A percentile compares a stretch with the other conserved stretches of the same genome.
Evolutionary conservation across 305 asterid species (phyloP).

Genomic region (Fraxinus nigra): DNA sequence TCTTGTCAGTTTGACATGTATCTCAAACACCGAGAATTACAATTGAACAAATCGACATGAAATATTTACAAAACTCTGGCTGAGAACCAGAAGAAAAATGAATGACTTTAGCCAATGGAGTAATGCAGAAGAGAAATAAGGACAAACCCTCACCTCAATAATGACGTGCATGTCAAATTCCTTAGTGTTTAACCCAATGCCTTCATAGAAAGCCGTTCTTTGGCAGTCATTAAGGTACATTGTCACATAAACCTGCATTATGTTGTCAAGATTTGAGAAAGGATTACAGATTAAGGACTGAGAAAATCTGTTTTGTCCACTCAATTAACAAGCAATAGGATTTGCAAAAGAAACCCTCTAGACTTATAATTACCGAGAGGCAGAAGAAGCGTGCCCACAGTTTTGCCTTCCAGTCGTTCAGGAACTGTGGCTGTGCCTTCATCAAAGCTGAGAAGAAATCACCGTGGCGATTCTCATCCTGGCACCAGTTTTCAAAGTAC

Average conservation of each 20-base stretch:
- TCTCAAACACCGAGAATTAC: not conserved
- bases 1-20: not conserved
- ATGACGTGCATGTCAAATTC: constrained; percentile 97
- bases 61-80: not conserved
- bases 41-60: not conserved
- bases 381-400: constrained; percentile 99
- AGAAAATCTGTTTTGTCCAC: not conserved
- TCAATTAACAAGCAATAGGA: not conserved
- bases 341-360: not conserved
- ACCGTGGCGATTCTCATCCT: constrained; percentile 98
- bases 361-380: constrained; percentile 64
- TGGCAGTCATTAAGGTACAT: constrained; percentile 96
- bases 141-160: constrained; percentile 62
- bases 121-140: not conserved
- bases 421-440: constrained; percentile 99
- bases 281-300: not conserved
- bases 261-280: constrained; percentile 6
- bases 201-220: constrained; percentile 85
- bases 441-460: constrained; percentile 99
- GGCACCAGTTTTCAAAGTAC: constrained; percentile 99
- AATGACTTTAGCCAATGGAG: constrained; percentile 17
- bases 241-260: constrained; percentile 84
- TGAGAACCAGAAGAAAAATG: not conserved
- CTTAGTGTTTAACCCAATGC: constrained; percentile 89
- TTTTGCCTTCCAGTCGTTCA: constrained; percentile 99